Conservation (phyloP, 1,284 basidiomycete species). For the Apiotrichum gamsii region DNA sequence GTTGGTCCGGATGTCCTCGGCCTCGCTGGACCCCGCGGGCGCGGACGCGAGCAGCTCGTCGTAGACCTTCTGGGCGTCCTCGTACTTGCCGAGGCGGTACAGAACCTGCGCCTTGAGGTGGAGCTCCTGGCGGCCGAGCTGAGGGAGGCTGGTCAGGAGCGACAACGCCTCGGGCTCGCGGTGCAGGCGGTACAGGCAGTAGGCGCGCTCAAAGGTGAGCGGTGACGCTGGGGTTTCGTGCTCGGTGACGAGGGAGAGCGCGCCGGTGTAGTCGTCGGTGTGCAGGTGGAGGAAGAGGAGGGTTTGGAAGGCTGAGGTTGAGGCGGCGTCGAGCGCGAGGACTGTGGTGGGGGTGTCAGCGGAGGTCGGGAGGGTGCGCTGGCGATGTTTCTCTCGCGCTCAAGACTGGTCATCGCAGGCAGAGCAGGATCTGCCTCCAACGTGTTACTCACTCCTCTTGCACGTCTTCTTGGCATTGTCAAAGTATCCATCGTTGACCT, state of each 20-base stretch:
- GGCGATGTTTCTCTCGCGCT: too few relatives aligned
- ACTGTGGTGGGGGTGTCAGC: too few relatives aligned
- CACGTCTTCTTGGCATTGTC: slow-evolving; percentile 77
- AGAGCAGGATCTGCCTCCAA: too few relatives aligned
- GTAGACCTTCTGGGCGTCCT: slow-evolving; percentile 65
- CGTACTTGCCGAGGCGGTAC: slow-evolving; percentile 70
- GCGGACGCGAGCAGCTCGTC: slow-evolving; percentile 68
- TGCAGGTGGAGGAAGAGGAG: slow-evolving; percentile 77
- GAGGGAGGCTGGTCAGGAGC: slow-evolving; percentile 52
- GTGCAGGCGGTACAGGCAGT: slow-evolving; percentile 72
- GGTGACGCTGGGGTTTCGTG: slow-evolving; percentile 17
- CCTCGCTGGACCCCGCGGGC: slow-evolving; percentile 73
- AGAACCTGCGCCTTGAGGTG: slow-evolving; percentile 82
- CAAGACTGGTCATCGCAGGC: too few relatives aligned
- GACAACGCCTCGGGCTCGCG: slow-evolving; percentile 60
- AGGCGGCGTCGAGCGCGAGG: slow-evolving; percentile 60
- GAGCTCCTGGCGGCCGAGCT: slow-evolving; percentile 58
- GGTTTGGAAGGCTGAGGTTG: slow-evolving; percentile 65
- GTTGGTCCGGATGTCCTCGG: slow-evolving; percentile 76
- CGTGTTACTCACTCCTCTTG: slow-evolving; percentile 65
- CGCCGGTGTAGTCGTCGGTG: slow-evolving; percentile 58
- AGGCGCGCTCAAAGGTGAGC: slow-evolving; percentile 64
- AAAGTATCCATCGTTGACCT: slow-evolving; percentile 75
- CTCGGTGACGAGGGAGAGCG: slow-evolving; percentile 45
- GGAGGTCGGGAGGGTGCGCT: too few relatives aligned